These are phyloP conservation scores for Ogataea glucozyma DNA, from an alignment of 805 yeast genomes.

Conservation along the genomic window DNA sequence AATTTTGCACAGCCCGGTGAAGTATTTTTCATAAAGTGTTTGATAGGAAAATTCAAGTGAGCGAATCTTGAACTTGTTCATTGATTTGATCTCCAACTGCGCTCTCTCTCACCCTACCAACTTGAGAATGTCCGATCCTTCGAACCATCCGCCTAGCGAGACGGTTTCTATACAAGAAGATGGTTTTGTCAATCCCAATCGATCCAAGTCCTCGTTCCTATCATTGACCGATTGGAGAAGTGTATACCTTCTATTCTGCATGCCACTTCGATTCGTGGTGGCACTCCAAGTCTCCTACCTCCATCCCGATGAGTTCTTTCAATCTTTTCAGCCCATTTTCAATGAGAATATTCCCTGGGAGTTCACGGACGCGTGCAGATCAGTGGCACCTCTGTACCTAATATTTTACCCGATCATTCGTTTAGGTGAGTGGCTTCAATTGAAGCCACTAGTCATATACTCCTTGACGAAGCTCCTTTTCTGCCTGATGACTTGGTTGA, in stretches of 20 bases:
- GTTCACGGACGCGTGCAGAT: conserved; percentile 61
- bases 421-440: conserved; percentile 34
- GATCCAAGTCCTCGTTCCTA: neutral
- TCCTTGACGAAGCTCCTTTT: conserved; percentile 53
- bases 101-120: no score
- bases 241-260: conserved; percentile 42
- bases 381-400: conserved; percentile 66
- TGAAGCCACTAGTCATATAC: conserved; percentile 52
- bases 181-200: no score
- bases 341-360: conserved; percentile 78
- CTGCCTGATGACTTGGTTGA: conserved; percentile 34
- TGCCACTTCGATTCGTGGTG: conserved; percentile 53
- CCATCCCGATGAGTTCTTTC: conserved; percentile 98
- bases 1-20: no score
- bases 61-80: no score
- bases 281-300: conserved; percentile 78
- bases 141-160: no score
- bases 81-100: no score
- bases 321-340: conserved; percentile 75
- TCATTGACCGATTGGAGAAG: conserved; percentile 46
- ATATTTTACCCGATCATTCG: conserved; percentile 67
- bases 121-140: no score
- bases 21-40: no score
- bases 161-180: no score
- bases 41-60: no score